Evolutionary conservation across 306 rosid species (phyloP), one percentile per base, ranked within the genome.

Genomic region (Casuarina cunninghamiana): DNA sequence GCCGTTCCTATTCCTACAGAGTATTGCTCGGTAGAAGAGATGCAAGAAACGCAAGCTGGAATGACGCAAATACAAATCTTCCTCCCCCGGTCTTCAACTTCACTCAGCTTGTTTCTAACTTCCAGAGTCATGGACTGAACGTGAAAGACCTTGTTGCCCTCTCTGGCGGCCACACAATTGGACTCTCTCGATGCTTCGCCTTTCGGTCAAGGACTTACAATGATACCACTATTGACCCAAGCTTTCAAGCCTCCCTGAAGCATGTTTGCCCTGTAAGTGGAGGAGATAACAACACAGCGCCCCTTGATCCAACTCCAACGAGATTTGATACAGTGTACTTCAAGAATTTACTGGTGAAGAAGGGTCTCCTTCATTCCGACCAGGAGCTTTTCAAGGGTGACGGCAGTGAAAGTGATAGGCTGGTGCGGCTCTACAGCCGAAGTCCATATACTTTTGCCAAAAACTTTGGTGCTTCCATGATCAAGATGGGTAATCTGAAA

Each of bases 281-380:
- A 9, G 75, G 80, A 21, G 78, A 81, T 50, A 1, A 44, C 67
- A 77, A 68, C 43, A 50, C 50, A 2, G 32, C 17, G 13, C 85
- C 85, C 0, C 3, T 84, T 0, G 88, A 84, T 53, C 3, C 41
- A 5, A 61, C 73, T 11, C 46, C 77, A 6, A 5, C 9, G 1
- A 3, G 1, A 6, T 81, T 81, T 6, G 88, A 84, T 55, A 74
- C 50, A 2, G 16, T n/a, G 41, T 80, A 84, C 85, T 84, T 77
- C 83, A 77, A 75, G 72, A 71, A 54, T 1, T 74, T 84, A 78
- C 21, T 74, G 51, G 9, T 35, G 10, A 12, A 32, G 3, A 78
- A 75, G 79, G 85, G 88, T 38, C 83, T 81, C 46, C 73, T 85
- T 2, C 88, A 85, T 58, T 78, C 85, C 17, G 88, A 85, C 42